Evolutionary conservation across 331 rosid genomes (phyloP).

Genomic region (Cydonia oblonga): DNA sequence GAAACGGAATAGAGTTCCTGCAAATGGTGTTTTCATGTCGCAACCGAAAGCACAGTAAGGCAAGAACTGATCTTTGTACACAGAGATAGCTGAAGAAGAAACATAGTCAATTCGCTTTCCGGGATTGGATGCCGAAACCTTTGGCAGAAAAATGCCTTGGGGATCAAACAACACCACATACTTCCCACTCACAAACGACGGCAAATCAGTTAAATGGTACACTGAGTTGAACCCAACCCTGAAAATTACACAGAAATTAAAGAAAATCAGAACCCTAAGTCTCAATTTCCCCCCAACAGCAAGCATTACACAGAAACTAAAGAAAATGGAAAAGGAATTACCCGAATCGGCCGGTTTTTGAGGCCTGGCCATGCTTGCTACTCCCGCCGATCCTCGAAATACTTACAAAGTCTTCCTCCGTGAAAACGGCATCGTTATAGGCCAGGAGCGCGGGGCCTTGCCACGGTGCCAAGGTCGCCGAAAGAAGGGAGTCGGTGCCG

Average conservation of each 20-base stretch:
- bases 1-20: constrained; percentile 87
- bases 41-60: constrained; percentile 92
- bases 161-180: constrained; percentile 89
- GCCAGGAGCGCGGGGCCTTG: constrained; percentile 91
- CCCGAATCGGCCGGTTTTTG: constrained; percentile 96
- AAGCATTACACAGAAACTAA: background rate
- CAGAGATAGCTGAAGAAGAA: constrained; percentile 58
- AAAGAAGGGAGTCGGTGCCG: constrained; percentile 40
- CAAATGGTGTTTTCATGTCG: constrained; percentile 69
- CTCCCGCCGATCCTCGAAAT: constrained; percentile 96
- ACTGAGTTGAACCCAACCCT: constrained; percentile 99
- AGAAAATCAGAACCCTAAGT: constrained; percentile 10
- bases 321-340: constrained; percentile 5
- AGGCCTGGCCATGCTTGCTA: constrained; percentile 69
- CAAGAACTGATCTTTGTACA: constrained; percentile 65
- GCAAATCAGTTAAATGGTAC: constrained; percentile 94
- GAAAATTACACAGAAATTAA: constrained; percentile 4
- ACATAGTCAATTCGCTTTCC: constrained; percentile 92
- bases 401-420: constrained; percentile 84
- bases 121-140: constrained; percentile 86
- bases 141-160: constrained; percentile 85
- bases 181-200: constrained; percentile 94
- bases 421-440: constrained; percentile 70
- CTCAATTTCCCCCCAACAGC: background rate
- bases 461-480: constrained; percentile 63